Evolutionary conservation across 1,284 basidiomycete genomes (phyloP).

Genomic region (Rhodotorula sp.): DNA sequence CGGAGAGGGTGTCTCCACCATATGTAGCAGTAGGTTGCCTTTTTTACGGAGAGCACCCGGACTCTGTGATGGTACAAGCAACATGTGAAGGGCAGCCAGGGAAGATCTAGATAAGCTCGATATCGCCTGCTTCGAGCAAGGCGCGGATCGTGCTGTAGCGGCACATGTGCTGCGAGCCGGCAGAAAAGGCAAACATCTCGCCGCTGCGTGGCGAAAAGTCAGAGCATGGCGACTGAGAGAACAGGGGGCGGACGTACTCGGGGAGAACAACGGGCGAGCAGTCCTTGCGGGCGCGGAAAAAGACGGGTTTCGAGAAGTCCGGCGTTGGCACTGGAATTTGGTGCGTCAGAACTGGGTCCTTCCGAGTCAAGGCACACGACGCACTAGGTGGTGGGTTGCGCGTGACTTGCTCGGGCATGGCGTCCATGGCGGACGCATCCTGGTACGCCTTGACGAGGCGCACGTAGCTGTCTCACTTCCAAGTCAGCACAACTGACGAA

Average conservation of each 20-base stretch:
- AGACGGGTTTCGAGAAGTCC: constrained; percentile 37
- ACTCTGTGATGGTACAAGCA: background rate
- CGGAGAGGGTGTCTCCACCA: background rate
- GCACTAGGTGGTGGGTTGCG: constrained; percentile 23
- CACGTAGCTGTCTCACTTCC: constrained; percentile 18
- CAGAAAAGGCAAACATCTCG: constrained; percentile 18
- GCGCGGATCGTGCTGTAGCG: constrained; percentile 38
- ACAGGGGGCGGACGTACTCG: constrained; percentile 22
- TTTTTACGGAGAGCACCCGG: no score
- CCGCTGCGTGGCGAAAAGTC: constrained; percentile 19
- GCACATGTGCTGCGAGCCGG: constrained; percentile 41
- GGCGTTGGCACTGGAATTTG: constrained; percentile 20
- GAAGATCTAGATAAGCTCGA: constrained; percentile 28
- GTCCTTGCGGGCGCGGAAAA: constrained; percentile 28
- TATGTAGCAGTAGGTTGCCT: no score
- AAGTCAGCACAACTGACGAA: background rate
- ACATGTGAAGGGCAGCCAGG: no score
- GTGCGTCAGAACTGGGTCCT: no score
- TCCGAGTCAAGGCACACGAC: background rate
- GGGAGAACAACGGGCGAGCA: constrained; percentile 37
- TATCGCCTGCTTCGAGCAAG: constrained; percentile 20
- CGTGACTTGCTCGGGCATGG: constrained; percentile 30
- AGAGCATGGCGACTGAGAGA: background rate
- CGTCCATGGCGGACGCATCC: constrained; percentile 36
- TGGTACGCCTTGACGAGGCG: constrained; percentile 33